Evolutionary conservation across 257 asterid species (phyloP).

Genomic region (Solanum lignicaule): DNA sequence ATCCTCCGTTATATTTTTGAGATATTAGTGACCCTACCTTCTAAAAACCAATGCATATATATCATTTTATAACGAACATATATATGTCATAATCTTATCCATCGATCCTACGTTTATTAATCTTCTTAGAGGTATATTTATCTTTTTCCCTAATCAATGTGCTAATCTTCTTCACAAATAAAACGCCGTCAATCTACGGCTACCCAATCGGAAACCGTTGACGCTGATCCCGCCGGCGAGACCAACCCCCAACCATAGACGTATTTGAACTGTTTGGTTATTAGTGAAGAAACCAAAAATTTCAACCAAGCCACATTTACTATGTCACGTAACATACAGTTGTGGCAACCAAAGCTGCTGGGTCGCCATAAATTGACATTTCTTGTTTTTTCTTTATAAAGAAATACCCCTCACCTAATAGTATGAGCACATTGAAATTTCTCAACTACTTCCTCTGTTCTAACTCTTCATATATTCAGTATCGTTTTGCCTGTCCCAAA

Average conservation of each 20-base stretch:
- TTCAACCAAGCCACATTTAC: neutral
- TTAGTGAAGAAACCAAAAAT: neutral
- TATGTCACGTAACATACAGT: neutral
- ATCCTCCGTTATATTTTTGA: no score
- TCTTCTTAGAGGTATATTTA: no score
- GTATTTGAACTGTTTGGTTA: neutral
- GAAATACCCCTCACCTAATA: constrained; percentile 28
- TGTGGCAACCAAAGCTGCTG: neutral
- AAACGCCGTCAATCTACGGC: neutral
- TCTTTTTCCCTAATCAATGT: no score
- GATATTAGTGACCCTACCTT: no score
- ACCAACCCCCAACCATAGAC: neutral
- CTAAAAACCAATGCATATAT: no score
- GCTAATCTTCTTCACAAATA: neutral
- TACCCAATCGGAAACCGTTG: neutral
- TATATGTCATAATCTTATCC: no score
- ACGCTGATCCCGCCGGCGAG: neutral
- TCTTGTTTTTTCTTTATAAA: neutral
- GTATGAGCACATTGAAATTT: constrained; percentile 36
- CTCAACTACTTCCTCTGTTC: constrained; percentile 17
- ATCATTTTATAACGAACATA: no score
- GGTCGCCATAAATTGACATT: neutral
- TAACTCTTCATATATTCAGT: neutral
- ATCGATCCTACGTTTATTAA: no score
- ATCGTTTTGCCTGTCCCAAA: neutral